Evolutionary conservation across 2,329 filamentous ascomycete genomes (phyloP).

Genomic region (Claviceps maximensis): DNA sequence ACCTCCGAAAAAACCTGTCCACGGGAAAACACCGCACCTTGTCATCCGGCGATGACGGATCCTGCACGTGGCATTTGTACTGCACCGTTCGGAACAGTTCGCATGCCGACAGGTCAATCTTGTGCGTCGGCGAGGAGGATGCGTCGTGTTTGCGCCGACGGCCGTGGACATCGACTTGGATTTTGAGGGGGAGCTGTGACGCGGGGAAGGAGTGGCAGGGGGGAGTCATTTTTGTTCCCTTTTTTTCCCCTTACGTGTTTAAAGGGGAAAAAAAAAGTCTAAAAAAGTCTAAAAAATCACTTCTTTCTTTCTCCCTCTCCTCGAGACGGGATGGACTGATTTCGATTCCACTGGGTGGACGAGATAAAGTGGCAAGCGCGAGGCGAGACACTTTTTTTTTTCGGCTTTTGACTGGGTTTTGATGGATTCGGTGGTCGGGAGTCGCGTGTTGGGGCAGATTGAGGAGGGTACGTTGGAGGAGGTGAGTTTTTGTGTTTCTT

Average conservation of each 20-base stretch:
- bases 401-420: constrained; percentile 10
- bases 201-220: constrained; percentile 42
- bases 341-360: too few species aligned
- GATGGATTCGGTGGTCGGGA: constrained; percentile 32
- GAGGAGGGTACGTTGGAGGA: constrained; percentile 46
- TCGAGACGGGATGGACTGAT: too few species aligned
- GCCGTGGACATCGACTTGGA: constrained; percentile 35
- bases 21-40: constrained; percentile 43
- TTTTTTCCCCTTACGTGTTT: too few species aligned
- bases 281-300: too few species aligned
- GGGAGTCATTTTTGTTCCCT: constrained; percentile 36
- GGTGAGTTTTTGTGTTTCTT: constrained; percentile 26
- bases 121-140: constrained; percentile 17
- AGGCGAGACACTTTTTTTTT: too few species aligned
- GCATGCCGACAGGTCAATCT: constrained; percentile 41
- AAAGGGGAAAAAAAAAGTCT: too few species aligned
- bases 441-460: constrained; percentile 38
- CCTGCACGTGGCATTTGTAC: constrained; percentile 44
- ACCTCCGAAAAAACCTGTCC: constrained; percentile 48
- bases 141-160: constrained; percentile 37
- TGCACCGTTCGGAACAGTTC: constrained; percentile 45
- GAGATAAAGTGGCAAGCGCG: too few species aligned
- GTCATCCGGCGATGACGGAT: constrained; percentile 31
- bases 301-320: too few species aligned
- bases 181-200: constrained; percentile 32